Base-by-base conservation (phyloP, 164 flowering plant species). In the Nymphaea colorata region DNA sequence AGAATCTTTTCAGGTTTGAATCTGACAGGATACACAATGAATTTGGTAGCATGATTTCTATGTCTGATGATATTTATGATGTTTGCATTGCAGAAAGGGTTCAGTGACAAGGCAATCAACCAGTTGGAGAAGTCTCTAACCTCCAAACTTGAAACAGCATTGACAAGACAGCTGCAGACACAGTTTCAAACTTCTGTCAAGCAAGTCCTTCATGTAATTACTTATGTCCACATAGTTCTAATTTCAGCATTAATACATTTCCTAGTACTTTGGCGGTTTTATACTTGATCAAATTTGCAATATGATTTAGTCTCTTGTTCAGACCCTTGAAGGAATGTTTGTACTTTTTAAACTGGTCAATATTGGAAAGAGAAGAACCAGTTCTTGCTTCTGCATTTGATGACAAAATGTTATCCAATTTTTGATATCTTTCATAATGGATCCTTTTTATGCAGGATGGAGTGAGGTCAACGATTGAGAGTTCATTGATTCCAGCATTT, bases 151-250 rank as follows among this genome's bases (percentile, higher is more conserved):
- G 99, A 95, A 77, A 82, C 97, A 64, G 79, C 85, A 12, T 80
- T 92, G 61, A 86, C 90, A 11, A 83, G 96, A 79, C 99, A 95
- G 78, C 86, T 92, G 67, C 98, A 90, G 77, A 76, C 82, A 41
- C 99, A 95, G 69, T 90, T 92, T 72, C 98, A 95, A 78, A 90
- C 94, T 62, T 82, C 97, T 72, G 94, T 88, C 64, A 95, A 83
- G 75, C 96, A 89, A 80, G 90, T 90, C 71, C 89, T 95, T 69
- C 97, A 92, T 6, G 55, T 47, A 47, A 47, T 6, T 6, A 3
- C 55, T 7, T 47, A 7, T 47, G 55, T 47, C 11, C 11, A 47
- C 11, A 47, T 6, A 6, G 7, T 14, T 2, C 12, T 47, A 5
- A 47, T 47, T 47, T 14, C 55, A 47, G 55, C 12, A 47, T 47